These are phyloP conservation scores for Cercospora sp. DNA, from an alignment of 2,329 filamentous ascomycete genomes.

Conservation along the genomic window DNA sequence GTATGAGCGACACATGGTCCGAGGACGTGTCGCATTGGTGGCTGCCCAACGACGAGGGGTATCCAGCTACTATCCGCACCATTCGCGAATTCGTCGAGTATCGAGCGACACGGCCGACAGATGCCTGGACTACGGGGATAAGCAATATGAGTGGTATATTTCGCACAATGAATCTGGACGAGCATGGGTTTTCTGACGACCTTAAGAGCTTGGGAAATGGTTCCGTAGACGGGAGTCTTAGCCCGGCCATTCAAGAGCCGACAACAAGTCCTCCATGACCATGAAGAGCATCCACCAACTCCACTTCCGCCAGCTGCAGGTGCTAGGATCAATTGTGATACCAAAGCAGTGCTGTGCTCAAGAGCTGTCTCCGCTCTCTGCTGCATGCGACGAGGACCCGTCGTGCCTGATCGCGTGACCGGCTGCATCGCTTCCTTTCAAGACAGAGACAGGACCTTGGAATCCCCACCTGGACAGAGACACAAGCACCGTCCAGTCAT, in stretches of 20 bases:
- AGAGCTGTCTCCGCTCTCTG: not conserved
- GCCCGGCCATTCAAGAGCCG: slow-evolving; percentile 25
- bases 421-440: not conserved
- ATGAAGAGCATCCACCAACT: not conserved
- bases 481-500: not conserved
- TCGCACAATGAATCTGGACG: slow-evolving; percentile 40
- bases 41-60: slow-evolving; percentile 79
- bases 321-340: not conserved
- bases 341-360: not conserved
- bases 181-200: slow-evolving; percentile 27
- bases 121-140: slow-evolving; percentile 30
- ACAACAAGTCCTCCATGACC: slow-evolving; percentile 27
- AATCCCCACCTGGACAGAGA: not conserved
- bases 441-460: not conserved
- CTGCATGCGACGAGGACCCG: not conserved
- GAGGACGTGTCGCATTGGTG: slow-evolving; percentile 79
- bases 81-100: slow-evolving; percentile 71
- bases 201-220: slow-evolving; percentile 26
- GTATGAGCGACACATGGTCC: slow-evolving; percentile 74
- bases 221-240: slow-evolving; percentile 17
- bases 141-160: slow-evolving; percentile 43
- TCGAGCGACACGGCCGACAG: slow-evolving; percentile 33
- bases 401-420: not conserved
- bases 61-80: slow-evolving; percentile 69
- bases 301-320: not conserved